Evolutionary conservation across 345 rosid genomes (phyloP), one percentile per base, ranked within the genome.

Genomic region (Luvunga scandens): DNA sequence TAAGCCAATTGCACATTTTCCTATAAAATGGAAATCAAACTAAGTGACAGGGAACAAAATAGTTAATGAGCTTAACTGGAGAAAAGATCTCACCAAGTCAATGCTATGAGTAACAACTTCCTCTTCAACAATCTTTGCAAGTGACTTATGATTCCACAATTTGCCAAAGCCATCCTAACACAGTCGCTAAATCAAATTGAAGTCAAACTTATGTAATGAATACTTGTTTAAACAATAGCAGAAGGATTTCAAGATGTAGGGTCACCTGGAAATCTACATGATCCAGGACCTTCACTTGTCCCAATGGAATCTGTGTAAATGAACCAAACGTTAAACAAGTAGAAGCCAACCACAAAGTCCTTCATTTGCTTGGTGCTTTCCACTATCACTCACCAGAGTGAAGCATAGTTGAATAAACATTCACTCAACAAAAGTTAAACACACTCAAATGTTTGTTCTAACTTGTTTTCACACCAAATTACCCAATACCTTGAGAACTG

Each of bases 81-180:
- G 69, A 48, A 19, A 72, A 79, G 57, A 75, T 68, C 88, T 79
- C 86, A 91, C 97, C 86, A 76, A 84, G 72, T 89, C 87, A 48
- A 92, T 90, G 73, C 77, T 83, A 79, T 75, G 75, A 64, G 60
- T 70, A 77, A 70, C 71, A 70, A 88, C 88, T 90, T 95, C 94
- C 75, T 90, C 93, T 77, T 84, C 83, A 60, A 93, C 86, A 62
- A 88, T 83, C 66, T 88, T 63, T 5, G 88, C 86, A 83, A 93
- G n/a, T 73, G 91, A 84, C 78, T 82, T 81, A 62, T 83, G 91
- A 83, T 89, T 86, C 99, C 94, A 93, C 48, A 75, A 78, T 78
- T 86, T 78, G 77, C 88, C 92, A 86, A 93, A 92, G n/a, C 99
- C 98, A 87, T 95, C 98, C 98, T 92, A 85, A 81, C 50, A 81